Percentiles rank a stretch among this genome's conserved stretches.
These are phyloP conservation scores for Aspergillus sclerotioniger DNA, from an alignment of 495 filamentous ascomycete species.

Conservation along the genomic window DNA sequence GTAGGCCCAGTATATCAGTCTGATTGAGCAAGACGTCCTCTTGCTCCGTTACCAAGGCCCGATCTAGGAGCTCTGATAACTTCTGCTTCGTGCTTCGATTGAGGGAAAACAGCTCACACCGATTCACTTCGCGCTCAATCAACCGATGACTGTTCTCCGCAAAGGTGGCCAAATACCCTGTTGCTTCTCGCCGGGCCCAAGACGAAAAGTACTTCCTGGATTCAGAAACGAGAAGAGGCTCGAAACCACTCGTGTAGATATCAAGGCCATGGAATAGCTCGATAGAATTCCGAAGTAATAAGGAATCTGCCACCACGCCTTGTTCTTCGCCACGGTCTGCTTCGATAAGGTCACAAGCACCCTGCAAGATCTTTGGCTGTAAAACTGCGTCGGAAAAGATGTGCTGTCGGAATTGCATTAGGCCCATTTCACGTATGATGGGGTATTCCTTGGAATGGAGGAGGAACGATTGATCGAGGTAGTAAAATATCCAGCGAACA, in stretches of 20 bases:
- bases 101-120: conserved; percentile 76
- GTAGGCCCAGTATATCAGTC: conserved; percentile 62
- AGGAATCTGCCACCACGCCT: conserved; percentile 39
- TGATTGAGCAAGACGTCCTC: conserved; percentile 59
- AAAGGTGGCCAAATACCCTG: conserved; percentile 63
- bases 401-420: conserved; percentile 55
- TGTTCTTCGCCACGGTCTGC: conserved; percentile 60
- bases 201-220: conserved; percentile 62
- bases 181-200: conserved; percentile 63
- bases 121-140: conserved; percentile 65
- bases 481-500: conserved; percentile 85
- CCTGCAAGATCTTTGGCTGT: conserved; percentile 58
- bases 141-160: conserved; percentile 63
- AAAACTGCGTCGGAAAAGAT: conserved; percentile 54
- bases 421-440: conserved; percentile 57
- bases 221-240: conserved; percentile 65
- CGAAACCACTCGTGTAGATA: conserved; percentile 75
- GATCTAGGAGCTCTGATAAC: conserved; percentile 67
- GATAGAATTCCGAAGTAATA: conserved; percentile 67
- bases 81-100: conserved; percentile 77
- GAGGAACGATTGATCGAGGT: conserved; percentile 86
- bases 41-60: conserved; percentile 60
- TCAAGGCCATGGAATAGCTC: conserved; percentile 77
- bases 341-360: conserved; percentile 72
- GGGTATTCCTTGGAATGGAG: conserved; percentile 58